Evolutionary conservation across 345 rosid genomes (phyloP).

Genomic region (Eucalyptus tenuipes): DNA sequence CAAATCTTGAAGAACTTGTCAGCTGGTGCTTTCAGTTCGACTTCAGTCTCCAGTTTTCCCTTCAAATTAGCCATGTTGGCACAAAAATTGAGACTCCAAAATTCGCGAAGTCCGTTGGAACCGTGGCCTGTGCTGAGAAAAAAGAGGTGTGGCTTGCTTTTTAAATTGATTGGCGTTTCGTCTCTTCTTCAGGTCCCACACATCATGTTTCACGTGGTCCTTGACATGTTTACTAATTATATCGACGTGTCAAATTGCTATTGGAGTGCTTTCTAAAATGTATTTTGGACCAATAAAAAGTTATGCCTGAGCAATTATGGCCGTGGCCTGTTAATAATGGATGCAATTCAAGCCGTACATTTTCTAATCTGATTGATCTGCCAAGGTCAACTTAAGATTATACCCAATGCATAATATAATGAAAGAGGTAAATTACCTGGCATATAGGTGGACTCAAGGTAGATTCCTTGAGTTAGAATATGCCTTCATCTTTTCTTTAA

Average conservation of each 20-base stretch:
- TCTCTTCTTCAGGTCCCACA: background rate
- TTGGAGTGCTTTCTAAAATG: too few species aligned
- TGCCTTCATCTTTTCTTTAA: background rate
- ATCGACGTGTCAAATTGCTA: background rate
- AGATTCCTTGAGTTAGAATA: background rate
- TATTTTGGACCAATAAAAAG: too few species aligned
- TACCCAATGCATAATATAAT: background rate
- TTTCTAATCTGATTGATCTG: background rate
- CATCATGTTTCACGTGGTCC: background rate
- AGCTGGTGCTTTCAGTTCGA: constrained; percentile 11
- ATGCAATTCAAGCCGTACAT: background rate
- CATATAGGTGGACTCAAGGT: background rate
- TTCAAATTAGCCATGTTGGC: background rate
- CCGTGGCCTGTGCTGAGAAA: background rate
- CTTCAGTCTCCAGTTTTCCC: background rate
- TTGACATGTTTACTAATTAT: background rate
- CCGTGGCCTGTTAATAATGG: background rate
- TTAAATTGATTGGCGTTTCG: background rate
- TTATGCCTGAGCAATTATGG: too few species aligned
- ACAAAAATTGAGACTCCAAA: background rate
- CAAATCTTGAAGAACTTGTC: constrained; percentile 3
- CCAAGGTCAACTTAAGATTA: background rate
- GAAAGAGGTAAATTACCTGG: background rate
- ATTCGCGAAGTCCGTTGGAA: background rate
- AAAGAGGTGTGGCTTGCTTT: background rate